Base-by-base conservation (phyloP, 495 filamentous ascomycete species). In the Tuber brumale region DNA sequence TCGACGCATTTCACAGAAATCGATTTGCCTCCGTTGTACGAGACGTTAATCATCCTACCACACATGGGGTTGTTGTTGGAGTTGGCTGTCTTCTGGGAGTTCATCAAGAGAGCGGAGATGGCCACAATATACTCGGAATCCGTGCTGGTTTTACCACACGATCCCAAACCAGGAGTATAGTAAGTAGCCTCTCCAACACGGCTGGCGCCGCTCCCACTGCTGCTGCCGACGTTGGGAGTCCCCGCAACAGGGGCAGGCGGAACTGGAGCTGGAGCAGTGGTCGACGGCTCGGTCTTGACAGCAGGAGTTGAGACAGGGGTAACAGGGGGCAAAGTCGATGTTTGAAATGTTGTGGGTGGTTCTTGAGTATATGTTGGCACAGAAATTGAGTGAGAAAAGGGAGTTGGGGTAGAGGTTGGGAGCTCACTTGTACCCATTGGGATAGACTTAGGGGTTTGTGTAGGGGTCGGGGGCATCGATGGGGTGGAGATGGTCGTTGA, bases 31-130 rank as follows among this genome's bases (percentile, higher is more conserved):
- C 18, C 23, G 2, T 39, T 79, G 27, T 18, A 42, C 46, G 48
- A 72, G 21, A 1, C 8, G 4, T 27, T 6, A 18, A 43, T 61
- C 35, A n/a, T 75, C 74, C 72, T 70, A 80, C 85, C 84, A 81
- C 86, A 87, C 19, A 82, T 69, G 8, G 85, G 78, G 81, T 87
- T 87, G 12, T 76, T 70, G 80, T 86, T 87, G 27, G 85, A 82
- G 76, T 86, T 85, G 41, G 72, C 75, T 14, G 43, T 71, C 74
- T 76, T 79, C 14, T 19, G 42, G 10, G 77, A 31, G 9, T 80
- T 44, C 76, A 84, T 82, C 46, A 84, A 74, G 9, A 6, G n/a
- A 23, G 78, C 37, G n/a, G 83, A 76, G 48, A 87, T 73, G 23
- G 86, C 86, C 72, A 85, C 84, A 61, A 86, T 77, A 70, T 43